A percentile compares a stretch with the other conserved stretches of the same genome.
Evolutionary conservation across 2,329 filamentous ascomycete genomes (phyloP).

Genomic region (Fusarium neocosmosporiellum): DNA sequence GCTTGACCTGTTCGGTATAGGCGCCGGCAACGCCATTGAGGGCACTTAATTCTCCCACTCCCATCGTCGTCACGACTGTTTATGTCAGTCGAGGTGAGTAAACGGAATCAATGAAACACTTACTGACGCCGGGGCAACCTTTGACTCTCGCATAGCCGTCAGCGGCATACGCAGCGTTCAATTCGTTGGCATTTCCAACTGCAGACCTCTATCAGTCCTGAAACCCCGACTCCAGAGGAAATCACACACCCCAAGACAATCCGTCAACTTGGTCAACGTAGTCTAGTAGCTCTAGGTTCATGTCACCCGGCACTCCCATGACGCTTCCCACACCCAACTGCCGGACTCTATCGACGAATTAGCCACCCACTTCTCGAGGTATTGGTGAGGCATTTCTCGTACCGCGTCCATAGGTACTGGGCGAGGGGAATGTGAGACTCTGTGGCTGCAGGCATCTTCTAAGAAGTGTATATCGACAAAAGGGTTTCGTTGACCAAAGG

Average conservation of each 20-base stretch:
- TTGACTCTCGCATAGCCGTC: constrained; percentile 23
- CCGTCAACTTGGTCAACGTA: constrained; percentile 18
- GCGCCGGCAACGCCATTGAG: constrained; percentile 20
- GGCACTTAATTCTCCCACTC: constrained; percentile 17
- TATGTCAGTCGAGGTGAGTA: background rate
- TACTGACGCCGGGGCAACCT: constrained; percentile 13
- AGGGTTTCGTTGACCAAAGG: too few species aligned
- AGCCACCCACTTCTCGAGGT: too few species aligned
- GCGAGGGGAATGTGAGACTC: background rate
- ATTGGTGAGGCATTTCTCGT: background rate
- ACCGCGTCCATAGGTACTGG: constrained; percentile 17
- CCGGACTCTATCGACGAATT: background rate
- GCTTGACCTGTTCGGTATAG: constrained; percentile 19
- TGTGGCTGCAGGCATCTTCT: constrained; percentile 1
- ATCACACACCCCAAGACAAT: background rate
- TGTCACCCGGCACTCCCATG: constrained; percentile 20
- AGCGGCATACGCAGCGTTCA: constrained; percentile 25
- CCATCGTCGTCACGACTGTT: constrained; percentile 19
- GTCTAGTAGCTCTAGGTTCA: constrained; percentile 22
- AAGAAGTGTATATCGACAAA: background rate
- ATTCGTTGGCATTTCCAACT: constrained; percentile 23
- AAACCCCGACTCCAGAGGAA: background rate
- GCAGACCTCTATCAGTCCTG: background rate
- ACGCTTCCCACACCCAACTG: constrained; percentile 12
- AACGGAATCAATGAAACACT: background rate